These are phyloP conservation scores for Phyllachora maydis DNA, from an alignment of 2,329 filamentous ascomycete genomes.

Conservation along the genomic window DNA sequence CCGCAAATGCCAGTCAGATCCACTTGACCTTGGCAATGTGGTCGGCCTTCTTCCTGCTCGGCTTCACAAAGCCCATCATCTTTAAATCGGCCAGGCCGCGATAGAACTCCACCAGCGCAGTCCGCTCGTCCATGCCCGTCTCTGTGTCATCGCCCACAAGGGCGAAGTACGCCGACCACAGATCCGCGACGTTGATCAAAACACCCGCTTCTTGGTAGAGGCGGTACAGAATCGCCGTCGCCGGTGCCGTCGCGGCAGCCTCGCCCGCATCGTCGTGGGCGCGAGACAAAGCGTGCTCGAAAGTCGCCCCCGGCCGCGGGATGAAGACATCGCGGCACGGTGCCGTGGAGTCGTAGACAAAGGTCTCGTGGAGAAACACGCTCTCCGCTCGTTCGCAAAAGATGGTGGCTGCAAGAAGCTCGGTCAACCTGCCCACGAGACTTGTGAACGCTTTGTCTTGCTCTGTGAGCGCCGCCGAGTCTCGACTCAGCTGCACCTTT, in stretches of 20 bases:
- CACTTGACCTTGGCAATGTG: constrained; percentile 85
- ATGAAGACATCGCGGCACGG: constrained; percentile 57
- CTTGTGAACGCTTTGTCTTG: constrained; percentile 51
- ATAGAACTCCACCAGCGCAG: constrained; percentile 61
- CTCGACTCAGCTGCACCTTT: constrained; percentile 59
- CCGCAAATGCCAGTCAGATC: too few species aligned
- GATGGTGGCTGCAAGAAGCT: constrained; percentile 19
- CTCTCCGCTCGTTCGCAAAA: constrained; percentile 17
- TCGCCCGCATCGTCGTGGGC: constrained; percentile 65
- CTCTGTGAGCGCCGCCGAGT: constrained; percentile 48
- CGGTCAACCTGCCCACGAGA: constrained; percentile 35
- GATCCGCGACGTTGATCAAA: constrained; percentile 58
- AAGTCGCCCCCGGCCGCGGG: constrained; percentile 46
- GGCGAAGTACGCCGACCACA: constrained; percentile 58
- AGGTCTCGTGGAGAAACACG: constrained; percentile 47
- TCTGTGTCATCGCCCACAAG: constrained; percentile 29
- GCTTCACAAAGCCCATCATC: constrained; percentile 71
- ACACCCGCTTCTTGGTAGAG: constrained; percentile 59
- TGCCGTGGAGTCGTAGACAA: constrained; percentile 52
- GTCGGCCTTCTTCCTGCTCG: constrained; percentile 78
- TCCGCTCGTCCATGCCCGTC: constrained; percentile 19
- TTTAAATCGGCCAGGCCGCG: constrained; percentile 66
- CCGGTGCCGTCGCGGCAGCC: constrained; percentile 39
- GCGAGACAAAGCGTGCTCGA: constrained; percentile 50
- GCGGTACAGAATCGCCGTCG: constrained; percentile 56